These are phyloP conservation scores for Agroathelia rolfsii DNA, from an alignment of 1,284 basidiomycete genomes.

Conservation along the genomic window DNA sequence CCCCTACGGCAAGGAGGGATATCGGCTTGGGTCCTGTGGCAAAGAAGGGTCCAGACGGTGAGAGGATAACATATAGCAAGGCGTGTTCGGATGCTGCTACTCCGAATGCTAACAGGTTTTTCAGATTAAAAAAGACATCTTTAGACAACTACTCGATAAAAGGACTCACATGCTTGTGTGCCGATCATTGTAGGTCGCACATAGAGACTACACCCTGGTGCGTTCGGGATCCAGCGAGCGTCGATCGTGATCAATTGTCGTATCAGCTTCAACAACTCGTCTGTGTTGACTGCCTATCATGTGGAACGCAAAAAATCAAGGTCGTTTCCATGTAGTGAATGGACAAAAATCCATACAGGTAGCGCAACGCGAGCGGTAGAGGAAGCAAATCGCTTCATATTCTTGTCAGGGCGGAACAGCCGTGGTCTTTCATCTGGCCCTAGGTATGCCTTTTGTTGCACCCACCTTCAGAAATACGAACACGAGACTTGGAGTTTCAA, in stretches of 20 bases:
- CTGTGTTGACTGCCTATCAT: conserved; percentile 48
- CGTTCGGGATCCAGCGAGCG: conserved; percentile 64
- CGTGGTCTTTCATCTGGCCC: conserved; percentile 53
- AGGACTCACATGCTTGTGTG: conserved; percentile 48
- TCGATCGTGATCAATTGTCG: conserved; percentile 62
- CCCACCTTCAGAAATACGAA: no score
- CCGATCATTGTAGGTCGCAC: conserved; percentile 79
- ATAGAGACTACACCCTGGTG: conserved; percentile 67
- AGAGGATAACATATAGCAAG: conserved; percentile 60
- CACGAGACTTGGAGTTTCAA: background rate
- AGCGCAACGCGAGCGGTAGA: conserved; percentile 56
- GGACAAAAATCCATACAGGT: conserved; percentile 32
- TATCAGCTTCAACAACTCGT: conserved; percentile 59
- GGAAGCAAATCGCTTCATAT: conserved; percentile 67
- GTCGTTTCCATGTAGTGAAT: background rate
- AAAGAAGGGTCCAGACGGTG: conserved; percentile 69
- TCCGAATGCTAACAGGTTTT: conserved; percentile 39
- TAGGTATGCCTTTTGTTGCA: conserved; percentile 50
- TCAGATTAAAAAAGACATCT: background rate
- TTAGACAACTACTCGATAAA: conserved; percentile 3
- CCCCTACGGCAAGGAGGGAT: conserved; percentile 58
- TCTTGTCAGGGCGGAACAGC: conserved; percentile 72
- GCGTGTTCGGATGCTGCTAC: conserved; percentile 62
- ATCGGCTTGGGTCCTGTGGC: conserved; percentile 51
- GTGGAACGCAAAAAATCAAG: conserved; percentile 1